A percentile compares a stretch with the other conserved stretches of the same genome.
Conservation (phyloP, 2,329 filamentous ascomycete species). For the Fusarium devonianum region DNA sequence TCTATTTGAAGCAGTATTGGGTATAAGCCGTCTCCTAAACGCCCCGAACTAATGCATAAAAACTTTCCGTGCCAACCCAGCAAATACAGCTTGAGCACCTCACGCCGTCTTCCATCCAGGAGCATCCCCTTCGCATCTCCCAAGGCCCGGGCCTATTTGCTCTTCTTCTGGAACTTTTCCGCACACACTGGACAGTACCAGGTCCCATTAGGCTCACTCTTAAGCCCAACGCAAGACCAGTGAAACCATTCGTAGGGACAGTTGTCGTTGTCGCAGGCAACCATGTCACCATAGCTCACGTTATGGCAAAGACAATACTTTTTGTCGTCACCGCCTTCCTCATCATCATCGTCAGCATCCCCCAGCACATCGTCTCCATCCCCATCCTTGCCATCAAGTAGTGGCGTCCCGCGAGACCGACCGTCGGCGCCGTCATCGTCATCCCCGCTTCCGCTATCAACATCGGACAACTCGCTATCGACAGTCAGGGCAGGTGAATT, state of each 20-base stretch:
- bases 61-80: neutral
- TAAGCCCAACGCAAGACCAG: constrained; percentile 76
- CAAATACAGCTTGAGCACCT: constrained; percentile 6
- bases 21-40: constrained; percentile 28
- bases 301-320: constrained; percentile 87
- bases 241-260: constrained; percentile 90
- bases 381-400: constrained; percentile 48
- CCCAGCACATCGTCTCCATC: constrained; percentile 63
- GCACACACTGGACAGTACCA: constrained; percentile 73
- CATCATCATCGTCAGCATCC: constrained; percentile 65
- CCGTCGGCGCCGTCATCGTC: constrained; percentile 54
- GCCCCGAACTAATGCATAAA: constrained; percentile 8
- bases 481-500: constrained; percentile 69
- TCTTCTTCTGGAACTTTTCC: constrained; percentile 57
- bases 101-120: neutral
- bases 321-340: constrained; percentile 78
- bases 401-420: constrained; percentile 45
- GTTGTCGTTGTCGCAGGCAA: constrained; percentile 83
- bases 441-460: constrained; percentile 62
- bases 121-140: neutral
- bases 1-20: constrained; percentile 19
- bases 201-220: constrained; percentile 70
- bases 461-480: constrained; percentile 71
- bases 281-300: constrained; percentile 87
- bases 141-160: constrained; percentile 34